A percentile compares a stretch with the other conserved stretches of the same genome.
These are phyloP conservation scores for Ophiocordyceps camponoti-saundersi DNA, from an alignment of 2,329 filamentous ascomycete species.

Conservation along the genomic window DNA sequence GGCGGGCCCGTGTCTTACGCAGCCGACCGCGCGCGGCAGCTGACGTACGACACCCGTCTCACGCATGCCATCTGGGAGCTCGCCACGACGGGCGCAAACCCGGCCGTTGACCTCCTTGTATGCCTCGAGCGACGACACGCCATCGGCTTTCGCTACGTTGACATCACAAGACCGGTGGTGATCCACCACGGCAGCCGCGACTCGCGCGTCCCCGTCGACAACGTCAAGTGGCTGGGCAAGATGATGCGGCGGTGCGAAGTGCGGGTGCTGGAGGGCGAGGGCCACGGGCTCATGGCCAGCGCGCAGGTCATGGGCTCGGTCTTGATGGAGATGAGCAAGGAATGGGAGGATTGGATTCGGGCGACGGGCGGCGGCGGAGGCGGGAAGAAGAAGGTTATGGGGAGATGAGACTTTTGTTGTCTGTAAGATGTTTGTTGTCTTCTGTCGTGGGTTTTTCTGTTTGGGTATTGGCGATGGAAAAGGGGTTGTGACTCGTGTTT, in stretches of 20 bases:
- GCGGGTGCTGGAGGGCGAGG: conserved; percentile 74
- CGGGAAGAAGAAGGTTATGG: not conserved
- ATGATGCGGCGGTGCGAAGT: conserved; percentile 91
- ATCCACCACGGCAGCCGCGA: conserved; percentile 91
- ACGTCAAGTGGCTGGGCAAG: conserved; percentile 86
- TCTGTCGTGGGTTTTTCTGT: too few relatives aligned
- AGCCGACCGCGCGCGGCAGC: conserved; percentile 54
- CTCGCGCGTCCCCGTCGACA: conserved; percentile 82
- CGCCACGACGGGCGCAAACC: conserved; percentile 80
- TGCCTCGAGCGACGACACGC: conserved; percentile 81
- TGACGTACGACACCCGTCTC: conserved; percentile 65
- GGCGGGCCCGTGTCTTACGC: conserved; percentile 35
- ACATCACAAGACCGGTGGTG: conserved; percentile 78
- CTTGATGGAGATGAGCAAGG: conserved; percentile 83
- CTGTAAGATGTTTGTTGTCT: too few relatives aligned
- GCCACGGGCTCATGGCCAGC: conserved; percentile 91
- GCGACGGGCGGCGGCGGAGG: conserved; percentile 26
- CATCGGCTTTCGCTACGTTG: conserved; percentile 92
- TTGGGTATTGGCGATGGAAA: too few relatives aligned
- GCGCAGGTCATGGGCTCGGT: conserved; percentile 85
- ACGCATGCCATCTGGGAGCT: conserved; percentile 92
- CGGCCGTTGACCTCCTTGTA: conserved; percentile 80
- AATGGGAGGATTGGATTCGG: conserved; percentile 80
- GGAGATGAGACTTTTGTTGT: too few relatives aligned
- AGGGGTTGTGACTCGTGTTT: too few relatives aligned